Evolutionary conservation across 208 protist species (phyloP), one percentile per base, ranked within the genome.

Genomic region (Acanthamoeba divionensis): DNA sequence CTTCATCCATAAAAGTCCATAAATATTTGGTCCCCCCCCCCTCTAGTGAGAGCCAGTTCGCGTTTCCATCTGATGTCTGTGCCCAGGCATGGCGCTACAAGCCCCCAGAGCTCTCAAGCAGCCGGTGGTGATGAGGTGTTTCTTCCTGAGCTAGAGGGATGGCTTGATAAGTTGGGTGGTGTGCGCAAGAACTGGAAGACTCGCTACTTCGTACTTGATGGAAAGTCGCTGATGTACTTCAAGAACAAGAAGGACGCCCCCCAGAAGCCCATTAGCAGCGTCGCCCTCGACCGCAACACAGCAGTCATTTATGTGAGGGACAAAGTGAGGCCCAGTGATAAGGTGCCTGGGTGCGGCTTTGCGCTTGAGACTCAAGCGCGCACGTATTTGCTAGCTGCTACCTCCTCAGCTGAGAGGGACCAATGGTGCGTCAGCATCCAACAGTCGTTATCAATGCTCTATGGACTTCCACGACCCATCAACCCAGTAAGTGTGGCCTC

Each of bases 141-240:
- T 33, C 54, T 88, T 21, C 79, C 79, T 3, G 48, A 52, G 18
- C 38, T 88, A 5, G 79, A 88, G 55, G 83, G 83, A 8, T 89
- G 55, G 62, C 12, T 89, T 44, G 83, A 89, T 15, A 89, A 89
- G 45, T 47, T 77, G 45, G 83, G 83, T 1, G 62, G 63, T 31
- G 45, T 69, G 62, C 26, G 83, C 2, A 89, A 89, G 83, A 89
- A 48, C 38, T 89, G 83, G 83, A 89, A 89, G 62, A 38, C 47
- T 21, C 1, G 83, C 2, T 89, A 77, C 21, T 89, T 89, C 44
- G 62, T 77, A 12, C 26, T 89, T 12, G 62, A 89, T 7, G 83
- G 83, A 6, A 75, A 89, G n/a, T 31, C 6, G 29, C 83, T 89
- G 45, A 71, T 63, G 13, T 89, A 89, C 63, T 89, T 89, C 73